Evolutionary conservation across 2,329 filamentous ascomycete genomes (phyloP), one percentile per base, ranked within the genome.

Genomic region (Ophiostoma montium): DNA sequence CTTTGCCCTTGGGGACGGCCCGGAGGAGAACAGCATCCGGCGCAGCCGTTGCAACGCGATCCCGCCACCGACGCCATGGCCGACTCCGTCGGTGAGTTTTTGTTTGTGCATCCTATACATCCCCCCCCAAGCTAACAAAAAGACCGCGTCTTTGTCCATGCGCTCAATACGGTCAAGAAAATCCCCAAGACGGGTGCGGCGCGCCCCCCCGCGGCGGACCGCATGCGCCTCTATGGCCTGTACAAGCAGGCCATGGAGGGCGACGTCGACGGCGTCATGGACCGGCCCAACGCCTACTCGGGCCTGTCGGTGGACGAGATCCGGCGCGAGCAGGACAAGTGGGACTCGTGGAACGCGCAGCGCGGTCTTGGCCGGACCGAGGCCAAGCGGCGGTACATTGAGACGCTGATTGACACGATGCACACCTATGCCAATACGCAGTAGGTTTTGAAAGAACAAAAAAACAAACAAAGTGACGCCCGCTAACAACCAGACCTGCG

Each of bases 181-280:
- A 94, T 98, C 58, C 86, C 86, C 58, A 90, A 92, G 62, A 95
- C 89, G 16, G 90, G 92, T 55, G 87, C 87, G 47, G 80, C 86
- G 54, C 84, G 92, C 54, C 92, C 92, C 42, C 92, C 92, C 44
- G 78, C 88, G 2, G 71, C 76, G 53, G 89, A 94, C 61, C 83
- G 92, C 51, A 74, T 98, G 58, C 84, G 85, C 51, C 83, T 98
- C 54, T 98, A 98, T 82, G 92, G 92, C 55, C 75, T 98, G 57
- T 98, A 98, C 71, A 98, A 98, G 64, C 92, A 98, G 67, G 88
- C 88, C 54, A 96, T 96, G 92, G 89, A 98, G 70, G 92, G 92
- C 45, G 87, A 98, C 65, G 89, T 96, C 32, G 85, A 92, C 57
- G 86, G 86, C 45, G 87, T 96, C 46, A 94, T 95, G 83, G 82